Conservation (phyloP, 352 stramenopile species). For the Pythium guiyangense region DNA sequence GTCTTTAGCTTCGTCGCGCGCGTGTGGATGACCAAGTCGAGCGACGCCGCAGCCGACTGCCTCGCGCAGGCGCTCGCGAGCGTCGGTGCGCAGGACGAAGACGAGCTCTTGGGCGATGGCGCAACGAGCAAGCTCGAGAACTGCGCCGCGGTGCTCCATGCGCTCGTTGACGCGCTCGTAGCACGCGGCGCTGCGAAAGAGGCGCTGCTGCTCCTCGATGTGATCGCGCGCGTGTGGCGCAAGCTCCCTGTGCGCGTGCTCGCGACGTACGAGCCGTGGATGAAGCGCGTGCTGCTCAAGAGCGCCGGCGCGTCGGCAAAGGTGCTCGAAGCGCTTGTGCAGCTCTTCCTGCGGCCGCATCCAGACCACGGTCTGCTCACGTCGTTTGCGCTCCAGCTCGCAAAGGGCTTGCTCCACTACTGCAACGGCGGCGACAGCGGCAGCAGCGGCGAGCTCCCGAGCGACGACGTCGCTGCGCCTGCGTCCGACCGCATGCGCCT, state of each 20-base stretch:
- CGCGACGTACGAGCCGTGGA: constrained; percentile 21
- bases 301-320: constrained; percentile 16
- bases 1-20: constrained; percentile 13
- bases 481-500: constrained; percentile 17
- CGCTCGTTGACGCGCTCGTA: constrained; percentile 18
- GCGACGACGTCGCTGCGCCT: constrained; percentile 5
- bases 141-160: constrained; percentile 17
- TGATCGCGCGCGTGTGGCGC: constrained; percentile 16
- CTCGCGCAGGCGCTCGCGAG: constrained; percentile 13
- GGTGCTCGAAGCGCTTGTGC: constrained; percentile 26
- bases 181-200: constrained; percentile 13
- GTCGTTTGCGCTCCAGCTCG: constrained; percentile 22
- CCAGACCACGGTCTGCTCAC: constrained; percentile 12
- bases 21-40: constrained; percentile 19
- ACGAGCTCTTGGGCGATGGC: constrained; percentile 14
- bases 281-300: constrained; percentile 18
- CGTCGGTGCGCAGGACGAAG: constrained; percentile 11
- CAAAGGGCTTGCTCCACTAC: constrained; percentile 27
- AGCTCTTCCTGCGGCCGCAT: constrained; percentile 30
- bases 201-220: constrained; percentile 11
- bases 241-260: constrained; percentile 15
- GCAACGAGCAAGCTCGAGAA: constrained; percentile 19
- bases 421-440: constrained; percentile 25
- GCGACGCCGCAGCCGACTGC: constrained; percentile 17
- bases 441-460: constrained; percentile 1